Evolutionary conservation across 2,329 filamentous ascomycete genomes (phyloP).

Genomic region (Alternaria panax): DNA sequence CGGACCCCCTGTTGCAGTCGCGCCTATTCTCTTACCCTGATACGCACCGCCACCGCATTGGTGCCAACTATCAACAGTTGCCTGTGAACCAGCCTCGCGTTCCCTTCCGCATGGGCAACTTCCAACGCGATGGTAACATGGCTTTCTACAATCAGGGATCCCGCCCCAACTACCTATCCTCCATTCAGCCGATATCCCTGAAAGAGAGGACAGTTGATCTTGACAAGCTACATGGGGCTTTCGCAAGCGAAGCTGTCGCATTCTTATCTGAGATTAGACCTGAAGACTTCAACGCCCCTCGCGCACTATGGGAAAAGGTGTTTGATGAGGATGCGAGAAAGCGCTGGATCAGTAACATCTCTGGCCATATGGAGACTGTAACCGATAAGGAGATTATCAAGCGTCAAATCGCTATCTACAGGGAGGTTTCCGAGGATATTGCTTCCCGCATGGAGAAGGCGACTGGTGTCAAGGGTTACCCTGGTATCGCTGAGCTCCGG

Average conservation of each 20-base stretch:
- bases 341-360: conserved; percentile 67
- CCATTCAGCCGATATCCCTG: conserved; percentile 61
- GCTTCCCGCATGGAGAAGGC: conserved; percentile 68
- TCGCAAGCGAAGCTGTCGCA: conserved; percentile 57
- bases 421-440: conserved; percentile 67
- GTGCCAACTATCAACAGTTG: conserved; percentile 66
- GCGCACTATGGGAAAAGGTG: conserved; percentile 67
- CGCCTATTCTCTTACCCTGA: conserved; percentile 76
- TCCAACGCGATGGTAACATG: conserved; percentile 77
- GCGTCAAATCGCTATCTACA: conserved; percentile 70
- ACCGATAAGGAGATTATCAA: conserved; percentile 67
- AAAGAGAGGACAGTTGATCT: conserved; percentile 56
- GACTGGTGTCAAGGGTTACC: conserved; percentile 67
- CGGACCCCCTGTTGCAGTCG: conserved; percentile 73
- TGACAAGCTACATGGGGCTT: conserved; percentile 60
- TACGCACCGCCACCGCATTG: conserved; percentile 65
- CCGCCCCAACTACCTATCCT: conserved; percentile 64
- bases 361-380: conserved; percentile 68
- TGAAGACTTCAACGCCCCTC: conserved; percentile 64
- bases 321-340: conserved; percentile 66
- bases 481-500: conserved; percentile 61
- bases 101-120: conserved; percentile 68
- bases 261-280: conserved; percentile 62
- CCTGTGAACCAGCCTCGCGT: conserved; percentile 61
- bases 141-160: conserved; percentile 70